These are phyloP conservation scores for Nannizziopsis barbatae DNA, from an alignment of 2,329 filamentous ascomycete genomes.

Conservation along the genomic window DNA sequence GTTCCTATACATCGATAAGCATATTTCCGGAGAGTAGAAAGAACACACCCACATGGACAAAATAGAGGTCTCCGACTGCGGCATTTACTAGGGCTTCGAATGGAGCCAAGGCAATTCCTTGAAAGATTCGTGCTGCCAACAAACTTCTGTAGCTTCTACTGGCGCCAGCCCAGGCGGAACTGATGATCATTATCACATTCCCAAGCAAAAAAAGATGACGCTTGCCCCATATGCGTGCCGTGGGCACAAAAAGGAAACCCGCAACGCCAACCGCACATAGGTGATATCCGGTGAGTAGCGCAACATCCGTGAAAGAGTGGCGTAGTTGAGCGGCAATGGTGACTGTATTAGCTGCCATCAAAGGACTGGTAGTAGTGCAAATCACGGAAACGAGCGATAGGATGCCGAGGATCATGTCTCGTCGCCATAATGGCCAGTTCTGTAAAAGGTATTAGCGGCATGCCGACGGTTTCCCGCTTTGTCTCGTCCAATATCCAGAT, in stretches of 20 bases:
- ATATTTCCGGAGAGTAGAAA: not conserved
- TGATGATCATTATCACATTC: slow-evolving; percentile 58
- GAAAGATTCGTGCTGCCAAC: slow-evolving; percentile 67
- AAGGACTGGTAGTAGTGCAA: slow-evolving; percentile 70
- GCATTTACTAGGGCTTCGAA: slow-evolving; percentile 87
- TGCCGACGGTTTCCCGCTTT: not conserved
- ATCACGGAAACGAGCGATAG: slow-evolving; percentile 74
- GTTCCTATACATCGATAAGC: slow-evolving; percentile 40
- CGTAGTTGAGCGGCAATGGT: slow-evolving; percentile 58
- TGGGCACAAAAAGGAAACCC: slow-evolving; percentile 76
- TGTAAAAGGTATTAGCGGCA: slow-evolving; percentile 23
- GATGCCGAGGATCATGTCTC: slow-evolving; percentile 66
- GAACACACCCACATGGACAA: slow-evolving; percentile 58
- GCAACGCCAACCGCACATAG: slow-evolving; percentile 71
- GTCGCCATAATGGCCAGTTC: slow-evolving; percentile 79
- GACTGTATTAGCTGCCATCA: slow-evolving; percentile 80
- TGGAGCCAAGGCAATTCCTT: slow-evolving; percentile 75
- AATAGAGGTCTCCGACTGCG: slow-evolving; percentile 79
- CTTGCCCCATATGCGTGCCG: slow-evolving; percentile 84
- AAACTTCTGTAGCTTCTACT: slow-evolving; percentile 60
- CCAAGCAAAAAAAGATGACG: slow-evolving; percentile 76
- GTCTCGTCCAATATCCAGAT: not conserved
- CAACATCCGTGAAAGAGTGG: slow-evolving; percentile 60
- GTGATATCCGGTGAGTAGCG: slow-evolving; percentile 76
- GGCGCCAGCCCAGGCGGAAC: slow-evolving; percentile 67